These are phyloP conservation scores for Nigrospora sphaerica DNA, from an alignment of 2,329 filamentous ascomycete species.

Conservation along the genomic window DNA sequence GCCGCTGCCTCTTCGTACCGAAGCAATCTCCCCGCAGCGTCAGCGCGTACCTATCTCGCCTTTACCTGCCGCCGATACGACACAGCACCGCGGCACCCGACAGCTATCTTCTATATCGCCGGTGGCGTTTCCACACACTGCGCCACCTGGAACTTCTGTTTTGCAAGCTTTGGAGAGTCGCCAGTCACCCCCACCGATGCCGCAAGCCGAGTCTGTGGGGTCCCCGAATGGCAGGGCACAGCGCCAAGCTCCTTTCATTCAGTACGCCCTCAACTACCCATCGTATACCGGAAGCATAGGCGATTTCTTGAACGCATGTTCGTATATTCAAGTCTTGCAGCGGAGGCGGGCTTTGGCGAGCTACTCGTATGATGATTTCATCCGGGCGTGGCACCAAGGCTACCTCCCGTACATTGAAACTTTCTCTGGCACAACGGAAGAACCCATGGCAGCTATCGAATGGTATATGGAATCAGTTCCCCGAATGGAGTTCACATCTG, in stretches of 20 bases:
- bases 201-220: not conserved
- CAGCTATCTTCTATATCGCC: too few species aligned
- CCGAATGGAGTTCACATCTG: conserved; percentile 15
- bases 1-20: too few species aligned
- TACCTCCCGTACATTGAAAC: conserved; percentile 20
- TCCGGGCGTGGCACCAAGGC: conserved; percentile 22
- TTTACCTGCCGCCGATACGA: too few species aligned
- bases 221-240: not conserved
- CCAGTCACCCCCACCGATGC: too few species aligned
- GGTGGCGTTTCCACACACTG: too few species aligned
- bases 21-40: too few species aligned
- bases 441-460: conserved; percentile 17
- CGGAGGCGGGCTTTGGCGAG: conserved; percentile 15
- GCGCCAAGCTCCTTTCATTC: conserved; percentile 14
- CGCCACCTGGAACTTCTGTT: too few species aligned
- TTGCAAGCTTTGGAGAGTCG: too few species aligned
- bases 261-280: conserved; percentile 19
- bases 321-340: conserved; percentile 18
- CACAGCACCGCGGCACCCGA: too few species aligned
- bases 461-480: conserved; percentile 26
- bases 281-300: conserved; percentile 17
- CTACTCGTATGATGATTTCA: conserved; percentile 26
- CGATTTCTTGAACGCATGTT: conserved; percentile 22
- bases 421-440: conserved; percentile 3
- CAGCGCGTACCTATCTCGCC: too few species aligned